Percentiles rank a stretch among this genome's conserved stretches.
Conservation (phyloP, 2,329 filamentous ascomycete species). For the Fusarium lateritium region DNA sequence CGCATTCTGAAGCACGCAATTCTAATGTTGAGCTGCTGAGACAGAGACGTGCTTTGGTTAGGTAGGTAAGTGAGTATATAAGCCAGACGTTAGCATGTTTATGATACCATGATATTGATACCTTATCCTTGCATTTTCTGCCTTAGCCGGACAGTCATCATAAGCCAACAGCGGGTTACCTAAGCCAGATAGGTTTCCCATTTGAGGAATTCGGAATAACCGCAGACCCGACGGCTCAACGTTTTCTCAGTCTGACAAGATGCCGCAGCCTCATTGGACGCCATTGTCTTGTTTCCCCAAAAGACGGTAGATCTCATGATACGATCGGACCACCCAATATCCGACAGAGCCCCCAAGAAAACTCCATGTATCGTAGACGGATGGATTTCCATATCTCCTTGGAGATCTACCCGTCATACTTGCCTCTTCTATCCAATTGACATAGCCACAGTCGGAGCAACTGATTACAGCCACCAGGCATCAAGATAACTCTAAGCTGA, state of each 20-base stretch:
- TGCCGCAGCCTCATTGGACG: conserved; percentile 25
- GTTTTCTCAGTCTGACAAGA: conserved; percentile 26
- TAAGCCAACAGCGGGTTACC: not conserved
- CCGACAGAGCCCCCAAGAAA: conserved; percentile 22
- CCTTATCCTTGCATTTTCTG: conserved; percentile 36
- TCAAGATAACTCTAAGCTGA: conserved; percentile 14
- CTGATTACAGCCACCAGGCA: conserved; percentile 7
- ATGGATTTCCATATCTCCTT: conserved; percentile 7
- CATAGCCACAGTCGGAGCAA: conserved; percentile 14
- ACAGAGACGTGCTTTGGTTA: too few species aligned
- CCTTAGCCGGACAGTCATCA: conserved; percentile 9
- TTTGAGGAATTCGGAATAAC: conserved; percentile 34
- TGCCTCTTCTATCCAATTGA: conserved; percentile 12
- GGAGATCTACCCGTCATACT: conserved; percentile 14
- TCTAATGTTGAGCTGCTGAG: not conserved
- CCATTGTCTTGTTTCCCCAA: conserved; percentile 13
- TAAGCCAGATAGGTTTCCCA: not conserved
- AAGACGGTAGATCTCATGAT: conserved; percentile 37
- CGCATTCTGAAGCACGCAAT: not conserved
- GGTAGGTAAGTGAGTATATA: not conserved
- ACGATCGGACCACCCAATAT: conserved; percentile 38
- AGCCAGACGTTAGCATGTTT: not conserved
- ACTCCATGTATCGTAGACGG: not conserved
- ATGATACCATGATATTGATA: conserved; percentile 4
- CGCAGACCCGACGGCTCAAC: conserved; percentile 29